Percentiles rank a stretch among this genome's conserved stretches.
Conservation (phyloP, 1,284 basidiomycete species). For the Salmacisia buchloeana region DNA sequence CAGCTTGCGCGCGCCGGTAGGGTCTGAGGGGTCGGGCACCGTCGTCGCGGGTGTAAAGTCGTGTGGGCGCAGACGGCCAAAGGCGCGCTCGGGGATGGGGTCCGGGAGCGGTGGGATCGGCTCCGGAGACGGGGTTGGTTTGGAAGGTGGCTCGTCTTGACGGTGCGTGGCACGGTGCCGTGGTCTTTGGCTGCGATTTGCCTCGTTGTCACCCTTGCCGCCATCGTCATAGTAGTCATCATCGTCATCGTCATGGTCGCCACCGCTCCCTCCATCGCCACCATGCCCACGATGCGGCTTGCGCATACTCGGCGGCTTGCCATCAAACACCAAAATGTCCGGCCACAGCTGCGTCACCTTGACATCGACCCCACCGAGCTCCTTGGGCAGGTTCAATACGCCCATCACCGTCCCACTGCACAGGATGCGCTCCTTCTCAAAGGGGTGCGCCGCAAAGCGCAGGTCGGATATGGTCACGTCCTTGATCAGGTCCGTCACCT, state of each 20-base stretch:
- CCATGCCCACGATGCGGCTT: slow-evolving; percentile 11
- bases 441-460: slow-evolving; percentile 42
- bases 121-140: slow-evolving; percentile 15
- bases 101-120: slow-evolving; percentile 33
- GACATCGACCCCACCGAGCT: slow-evolving; percentile 39
- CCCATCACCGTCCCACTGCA: slow-evolving; percentile 42
- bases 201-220: slow-evolving; percentile 7
- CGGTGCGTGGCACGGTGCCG: not conserved
- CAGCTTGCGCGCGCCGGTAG: slow-evolving; percentile 29
- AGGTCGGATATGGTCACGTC: slow-evolving; percentile 44
- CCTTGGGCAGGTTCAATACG: slow-evolving; percentile 36
- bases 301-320: slow-evolving; percentile 38
- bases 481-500: slow-evolving; percentile 43
- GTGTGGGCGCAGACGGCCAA: slow-evolving; percentile 37
- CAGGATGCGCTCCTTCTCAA: slow-evolving; percentile 37
- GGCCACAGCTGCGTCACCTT: slow-evolving; percentile 44
- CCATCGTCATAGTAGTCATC: slow-evolving; percentile 13
- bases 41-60: slow-evolving; percentile 37
- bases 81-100: slow-evolving; percentile 37
- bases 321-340: slow-evolving; percentile 41
- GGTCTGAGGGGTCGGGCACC: slow-evolving; percentile 29
- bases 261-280: slow-evolving; percentile 14
- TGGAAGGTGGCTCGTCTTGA: not conserved
- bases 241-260: slow-evolving; percentile 14
- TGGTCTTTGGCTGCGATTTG: not conserved